A percentile compares a stretch with the other conserved stretches of the same genome.
phyloP scores from a whole-genome alignment of 1,139 yeast species.

The Tardiomyces depauwii region DNA sequence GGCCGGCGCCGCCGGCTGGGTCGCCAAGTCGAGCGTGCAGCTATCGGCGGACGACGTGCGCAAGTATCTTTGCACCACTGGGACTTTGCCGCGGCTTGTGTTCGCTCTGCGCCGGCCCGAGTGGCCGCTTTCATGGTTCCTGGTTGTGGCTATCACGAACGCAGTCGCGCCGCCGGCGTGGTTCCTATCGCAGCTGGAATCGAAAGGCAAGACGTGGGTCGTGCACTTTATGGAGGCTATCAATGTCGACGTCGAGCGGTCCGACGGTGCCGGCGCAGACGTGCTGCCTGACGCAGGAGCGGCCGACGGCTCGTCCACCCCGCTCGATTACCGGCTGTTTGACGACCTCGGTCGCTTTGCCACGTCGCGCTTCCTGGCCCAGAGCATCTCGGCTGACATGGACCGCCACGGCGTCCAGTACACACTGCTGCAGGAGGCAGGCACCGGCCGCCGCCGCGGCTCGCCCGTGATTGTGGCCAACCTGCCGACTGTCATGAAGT shows the following conservation, averaged over 20 bases:
- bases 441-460: constrained; percentile 4
- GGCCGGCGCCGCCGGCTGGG: constrained; percentile 27
- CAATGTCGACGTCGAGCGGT: constrained; percentile 10
- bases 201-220: constrained; percentile 20
- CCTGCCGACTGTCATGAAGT: constrained; percentile 10
- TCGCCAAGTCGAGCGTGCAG: constrained; percentile 14
- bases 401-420: constrained; percentile 14
- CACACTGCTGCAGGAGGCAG: constrained; percentile 11
- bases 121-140: constrained; percentile 27
- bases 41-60: constrained; percentile 17
- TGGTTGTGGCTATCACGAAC: constrained; percentile 19
- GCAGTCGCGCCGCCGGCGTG: constrained; percentile 15
- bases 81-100: constrained; percentile 13
- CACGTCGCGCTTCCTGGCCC: constrained; percentile 17
- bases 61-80: constrained; percentile 12
- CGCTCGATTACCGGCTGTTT: constrained; percentile 15
- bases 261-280: too few species aligned
- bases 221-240: constrained; percentile 18
- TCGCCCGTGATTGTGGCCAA: constrained; percentile 16
- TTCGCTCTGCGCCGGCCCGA: constrained; percentile 22
- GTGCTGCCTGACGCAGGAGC: too few species aligned
- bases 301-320: too few species aligned
- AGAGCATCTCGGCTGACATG: constrained; percentile 17
- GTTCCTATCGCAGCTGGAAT: constrained; percentile 21
- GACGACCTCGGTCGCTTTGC: constrained; percentile 16